Evolutionary conservation across 108 stramenopile genomes (phyloP).

Genomic region (Conticribra guillardii): DNA sequence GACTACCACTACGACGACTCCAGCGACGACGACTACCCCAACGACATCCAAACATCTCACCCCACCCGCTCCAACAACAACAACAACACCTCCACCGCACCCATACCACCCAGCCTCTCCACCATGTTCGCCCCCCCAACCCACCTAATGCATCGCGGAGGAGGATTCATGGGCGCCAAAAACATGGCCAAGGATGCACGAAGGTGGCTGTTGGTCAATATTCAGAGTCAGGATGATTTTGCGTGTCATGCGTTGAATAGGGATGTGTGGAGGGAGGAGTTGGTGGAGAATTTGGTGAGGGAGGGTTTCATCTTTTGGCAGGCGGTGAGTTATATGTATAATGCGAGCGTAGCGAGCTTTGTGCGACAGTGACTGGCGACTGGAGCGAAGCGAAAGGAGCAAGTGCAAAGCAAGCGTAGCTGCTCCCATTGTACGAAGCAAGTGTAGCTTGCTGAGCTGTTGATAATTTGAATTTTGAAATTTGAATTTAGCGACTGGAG

Average conservation of each 20-base stretch:
- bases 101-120: constrained; percentile 48
- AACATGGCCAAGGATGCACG: constrained; percentile 81
- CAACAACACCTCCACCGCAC: constrained; percentile 3
- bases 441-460: no score
- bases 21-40: constrained; percentile 12
- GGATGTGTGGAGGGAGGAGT: constrained; percentile 96
- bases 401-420: no score
- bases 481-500: no score
- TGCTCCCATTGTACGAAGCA: no score
- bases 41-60: constrained; percentile 16
- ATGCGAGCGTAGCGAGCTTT: constrained; percentile 31
- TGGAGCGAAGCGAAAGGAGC: no score
- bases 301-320: constrained; percentile 96
- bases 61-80: constrained; percentile 16
- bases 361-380: neutral
- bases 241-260: constrained; percentile 92
- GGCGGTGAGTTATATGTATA: constrained; percentile 61
- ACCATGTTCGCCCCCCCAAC: constrained; percentile 83
- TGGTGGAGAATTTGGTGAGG: constrained; percentile 91
- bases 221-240: constrained; percentile 88
- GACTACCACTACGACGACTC: constrained; percentile 33
- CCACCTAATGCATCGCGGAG: constrained; percentile 71
- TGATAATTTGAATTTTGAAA: no score
- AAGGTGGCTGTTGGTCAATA: constrained; percentile 93
- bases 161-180: constrained; percentile 86